phyloP scores from a whole-genome alignment of 257 asterid genomes.

The Solanum dulcamara region DNA sequence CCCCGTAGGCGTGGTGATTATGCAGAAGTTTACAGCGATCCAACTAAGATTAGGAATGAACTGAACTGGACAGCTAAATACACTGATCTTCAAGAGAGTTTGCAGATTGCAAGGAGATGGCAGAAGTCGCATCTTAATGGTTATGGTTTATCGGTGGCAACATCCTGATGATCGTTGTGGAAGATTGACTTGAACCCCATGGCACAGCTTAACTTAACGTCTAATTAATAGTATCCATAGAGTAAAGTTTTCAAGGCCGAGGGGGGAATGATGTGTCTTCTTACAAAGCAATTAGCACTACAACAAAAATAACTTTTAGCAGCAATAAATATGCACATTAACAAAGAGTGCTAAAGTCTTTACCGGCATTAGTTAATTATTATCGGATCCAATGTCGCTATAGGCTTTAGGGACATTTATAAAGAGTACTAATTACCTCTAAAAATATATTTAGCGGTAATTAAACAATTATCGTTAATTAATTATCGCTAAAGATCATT shows the following conservation, averaged over 20 bases:
- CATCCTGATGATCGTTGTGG: slow-evolving; percentile 15
- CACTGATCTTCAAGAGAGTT: slow-evolving; percentile 56
- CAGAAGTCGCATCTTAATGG: slow-evolving; percentile 75
- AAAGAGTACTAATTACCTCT: too few relatives aligned
- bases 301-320: too few relatives aligned
- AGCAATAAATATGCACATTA: too few relatives aligned
- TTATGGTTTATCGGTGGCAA: slow-evolving; percentile 25
- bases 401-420: too few relatives aligned
- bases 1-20: slow-evolving; percentile 93
- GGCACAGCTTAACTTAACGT: background rate
- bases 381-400: too few relatives aligned
- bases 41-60: slow-evolving; percentile 57
- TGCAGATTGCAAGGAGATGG: slow-evolving; percentile 90
- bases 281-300: background rate
- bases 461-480: too few relatives aligned
- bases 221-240: background rate
- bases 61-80: slow-evolving; percentile 83
- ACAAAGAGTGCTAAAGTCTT: too few relatives aligned
- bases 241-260: background rate
- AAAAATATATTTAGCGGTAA: too few relatives aligned
- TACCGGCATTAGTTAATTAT: too few relatives aligned
- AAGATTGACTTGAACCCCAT: background rate
- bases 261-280: background rate
- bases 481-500: too few relatives aligned
- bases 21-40: slow-evolving; percentile 85